phyloP scores from a whole-genome alignment of 805 yeast species.

The Myxozyma lipomycoides region DNA sequence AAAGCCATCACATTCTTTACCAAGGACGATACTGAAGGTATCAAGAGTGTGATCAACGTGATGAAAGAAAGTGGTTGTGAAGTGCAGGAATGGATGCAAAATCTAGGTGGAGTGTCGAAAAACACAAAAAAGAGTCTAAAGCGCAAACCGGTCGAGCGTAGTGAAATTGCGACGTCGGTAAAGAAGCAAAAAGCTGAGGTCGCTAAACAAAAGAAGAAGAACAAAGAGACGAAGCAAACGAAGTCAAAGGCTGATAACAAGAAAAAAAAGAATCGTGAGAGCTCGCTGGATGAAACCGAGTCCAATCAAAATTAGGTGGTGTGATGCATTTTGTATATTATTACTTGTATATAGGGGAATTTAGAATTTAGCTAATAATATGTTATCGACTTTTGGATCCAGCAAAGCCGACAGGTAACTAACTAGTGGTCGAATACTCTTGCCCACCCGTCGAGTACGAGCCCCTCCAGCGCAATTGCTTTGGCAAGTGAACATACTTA shows the following conservation, averaged over 20 bases:
- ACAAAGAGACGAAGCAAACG: slow-evolving; percentile 3
- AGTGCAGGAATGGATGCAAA: slow-evolving; percentile 77
- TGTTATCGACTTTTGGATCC: too few species aligned
- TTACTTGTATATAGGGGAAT: too few species aligned
- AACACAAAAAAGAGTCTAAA: slow-evolving; percentile 43
- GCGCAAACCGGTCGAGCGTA: slow-evolving; percentile 53
- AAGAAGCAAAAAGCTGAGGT: slow-evolving; percentile 10
- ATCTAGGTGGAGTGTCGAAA: slow-evolving; percentile 59
- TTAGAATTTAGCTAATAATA: too few species aligned
- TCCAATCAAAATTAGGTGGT: too few species aligned
- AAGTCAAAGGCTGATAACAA: neutral
- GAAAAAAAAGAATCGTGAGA: neutral
- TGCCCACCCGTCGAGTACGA: too few species aligned
- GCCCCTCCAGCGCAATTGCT: too few species aligned
- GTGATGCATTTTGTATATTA: too few species aligned
- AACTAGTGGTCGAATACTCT: too few species aligned
- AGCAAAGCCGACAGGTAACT: too few species aligned
- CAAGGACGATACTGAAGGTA: slow-evolving; percentile 71
- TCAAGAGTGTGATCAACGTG: slow-evolving; percentile 84
- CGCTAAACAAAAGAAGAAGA: slow-evolving; percentile 4
- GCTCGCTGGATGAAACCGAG: neutral
- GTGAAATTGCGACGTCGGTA: slow-evolving; percentile 44
- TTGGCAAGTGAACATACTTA: too few species aligned
- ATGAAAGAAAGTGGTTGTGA: slow-evolving; percentile 83
- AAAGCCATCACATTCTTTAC: slow-evolving; percentile 90